These are phyloP conservation scores for Salix caprea DNA, from an alignment of 345 rosid species.

Conservation along the genomic window DNA sequence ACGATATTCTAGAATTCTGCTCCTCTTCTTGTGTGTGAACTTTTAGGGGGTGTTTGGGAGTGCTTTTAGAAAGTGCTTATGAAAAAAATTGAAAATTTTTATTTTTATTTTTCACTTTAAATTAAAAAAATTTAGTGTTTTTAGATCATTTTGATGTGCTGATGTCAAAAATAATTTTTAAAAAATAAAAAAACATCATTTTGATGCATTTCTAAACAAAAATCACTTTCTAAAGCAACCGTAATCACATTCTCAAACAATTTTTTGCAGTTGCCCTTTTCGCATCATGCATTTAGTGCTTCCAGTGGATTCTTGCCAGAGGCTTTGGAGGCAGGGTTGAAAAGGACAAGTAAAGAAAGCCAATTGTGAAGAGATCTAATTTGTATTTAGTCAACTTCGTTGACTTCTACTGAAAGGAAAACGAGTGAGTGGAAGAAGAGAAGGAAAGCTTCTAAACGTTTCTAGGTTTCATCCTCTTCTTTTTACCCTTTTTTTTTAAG, in stretches of 20 bases:
- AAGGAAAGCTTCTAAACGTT: not conserved
- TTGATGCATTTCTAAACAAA: accelerated
- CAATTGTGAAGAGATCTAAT: not conserved
- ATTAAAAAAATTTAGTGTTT: no score
- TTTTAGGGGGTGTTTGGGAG: not conserved
- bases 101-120: no score
- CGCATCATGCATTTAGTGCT: not conserved
- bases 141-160: no score
- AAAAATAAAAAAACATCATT: no score
- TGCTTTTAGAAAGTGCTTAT: no score
- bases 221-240: no score
- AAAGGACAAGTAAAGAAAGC: not conserved
- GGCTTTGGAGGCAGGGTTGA: conserved; percentile 5
- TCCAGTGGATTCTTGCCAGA: not conserved
- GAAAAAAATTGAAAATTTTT: no score
- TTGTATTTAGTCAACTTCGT: not conserved
- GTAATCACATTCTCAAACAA: accelerated
- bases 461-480: not conserved
- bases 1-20: not conserved
- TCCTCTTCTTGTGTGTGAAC: not conserved
- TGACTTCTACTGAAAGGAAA: not conserved
- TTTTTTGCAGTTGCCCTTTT: conserved; percentile 8
- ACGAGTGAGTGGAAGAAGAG: not conserved
- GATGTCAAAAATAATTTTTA: no score
- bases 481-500: not conserved